Conservation (phyloP, 352 stramenopile genomes). For the Blastocystis sp. region DNA sequence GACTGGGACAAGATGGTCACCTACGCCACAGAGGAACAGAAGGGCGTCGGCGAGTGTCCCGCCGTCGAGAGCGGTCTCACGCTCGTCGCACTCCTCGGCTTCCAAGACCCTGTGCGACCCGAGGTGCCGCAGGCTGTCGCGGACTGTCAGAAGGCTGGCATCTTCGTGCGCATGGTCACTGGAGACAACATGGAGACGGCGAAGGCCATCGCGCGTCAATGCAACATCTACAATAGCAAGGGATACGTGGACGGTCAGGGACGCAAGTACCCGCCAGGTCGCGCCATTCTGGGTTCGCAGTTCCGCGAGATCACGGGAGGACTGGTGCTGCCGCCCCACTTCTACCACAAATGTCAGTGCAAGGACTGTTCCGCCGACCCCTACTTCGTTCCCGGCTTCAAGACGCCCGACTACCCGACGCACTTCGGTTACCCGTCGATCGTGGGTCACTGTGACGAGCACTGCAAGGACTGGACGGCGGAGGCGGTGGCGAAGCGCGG, state of each 20-base stretch:
- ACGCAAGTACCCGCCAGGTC: conserved; percentile 60
- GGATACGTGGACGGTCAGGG: conserved; percentile 54
- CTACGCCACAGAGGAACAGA: conserved; percentile 40
- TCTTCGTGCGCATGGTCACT: conserved; percentile 97
- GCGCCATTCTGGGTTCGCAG: conserved; percentile 77
- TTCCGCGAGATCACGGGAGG: conserved; percentile 70
- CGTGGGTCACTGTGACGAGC: conserved; percentile 13
- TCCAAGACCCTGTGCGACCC: conserved; percentile 82
- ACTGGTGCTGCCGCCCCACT: conserved; percentile 32
- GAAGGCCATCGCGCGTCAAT: conserved; percentile 83
- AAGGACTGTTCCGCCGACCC: conserved; percentile 68
- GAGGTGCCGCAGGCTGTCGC: conserved; percentile 83
- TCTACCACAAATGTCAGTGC: conserved; percentile 54
- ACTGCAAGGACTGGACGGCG: conserved; percentile 27
- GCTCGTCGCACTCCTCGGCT: conserved; percentile 81
- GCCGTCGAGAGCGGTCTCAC: conserved; percentile 67
- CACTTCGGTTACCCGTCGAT: conserved; percentile 45
- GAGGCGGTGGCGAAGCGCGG: not conserved
- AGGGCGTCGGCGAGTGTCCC: conserved; percentile 57
- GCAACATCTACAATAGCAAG: conserved; percentile 74
- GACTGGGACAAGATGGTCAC: conserved; percentile 37
- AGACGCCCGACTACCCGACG: conserved; percentile 59
- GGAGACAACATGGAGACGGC: conserved; percentile 95
- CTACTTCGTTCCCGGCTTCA: conserved; percentile 66
- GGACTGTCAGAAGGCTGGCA: conserved; percentile 83